A percentile compares a stretch with the other conserved stretches of the same genome.
Evolutionary conservation across 2,329 filamentous ascomycete genomes (phyloP).

Genomic region (Verticillium isaacii): DNA sequence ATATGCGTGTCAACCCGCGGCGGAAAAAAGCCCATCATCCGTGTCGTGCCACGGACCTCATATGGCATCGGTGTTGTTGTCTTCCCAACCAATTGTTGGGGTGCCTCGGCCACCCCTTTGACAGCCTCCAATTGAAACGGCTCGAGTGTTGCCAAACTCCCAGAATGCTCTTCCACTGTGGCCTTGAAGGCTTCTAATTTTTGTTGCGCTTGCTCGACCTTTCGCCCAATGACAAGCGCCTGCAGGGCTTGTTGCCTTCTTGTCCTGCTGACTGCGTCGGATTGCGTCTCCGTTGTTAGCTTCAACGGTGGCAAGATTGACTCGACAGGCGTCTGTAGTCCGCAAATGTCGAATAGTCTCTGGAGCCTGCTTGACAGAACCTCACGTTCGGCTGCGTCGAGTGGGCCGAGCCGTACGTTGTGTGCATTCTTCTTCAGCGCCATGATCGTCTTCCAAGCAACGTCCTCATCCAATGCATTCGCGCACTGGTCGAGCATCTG

Average conservation of each 20-base stretch:
- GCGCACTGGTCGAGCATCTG: constrained; percentile 38
- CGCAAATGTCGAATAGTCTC: constrained; percentile 27
- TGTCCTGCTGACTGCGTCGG: not conserved
- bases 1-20: not conserved
- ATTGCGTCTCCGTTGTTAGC: not conserved
- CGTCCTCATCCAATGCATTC: constrained; percentile 27
- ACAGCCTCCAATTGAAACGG: not conserved
- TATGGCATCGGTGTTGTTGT: not conserved
- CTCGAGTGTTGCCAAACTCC: not conserved
- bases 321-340: constrained; percentile 13
- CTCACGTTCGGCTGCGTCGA: constrained; percentile 7
- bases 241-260: not conserved
- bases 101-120: not conserved
- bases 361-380: constrained; percentile 17
- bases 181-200: not conserved
- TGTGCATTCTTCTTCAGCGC: not conserved
- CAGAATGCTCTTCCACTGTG: not conserved
- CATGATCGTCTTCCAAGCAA: not conserved
- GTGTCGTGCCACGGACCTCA: not conserved
- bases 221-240: constrained; percentile 6
- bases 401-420: not conserved
- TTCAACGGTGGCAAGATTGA: constrained; percentile 15
- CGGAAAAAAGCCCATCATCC: not conserved
- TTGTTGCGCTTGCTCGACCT: not conserved
- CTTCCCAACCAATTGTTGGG: not conserved